A percentile compares a stretch with the other conserved stretches of the same genome.
Evolutionary conservation across 352 stramenopile genomes (phyloP).

Genomic region (Phytophthora capsici): DNA sequence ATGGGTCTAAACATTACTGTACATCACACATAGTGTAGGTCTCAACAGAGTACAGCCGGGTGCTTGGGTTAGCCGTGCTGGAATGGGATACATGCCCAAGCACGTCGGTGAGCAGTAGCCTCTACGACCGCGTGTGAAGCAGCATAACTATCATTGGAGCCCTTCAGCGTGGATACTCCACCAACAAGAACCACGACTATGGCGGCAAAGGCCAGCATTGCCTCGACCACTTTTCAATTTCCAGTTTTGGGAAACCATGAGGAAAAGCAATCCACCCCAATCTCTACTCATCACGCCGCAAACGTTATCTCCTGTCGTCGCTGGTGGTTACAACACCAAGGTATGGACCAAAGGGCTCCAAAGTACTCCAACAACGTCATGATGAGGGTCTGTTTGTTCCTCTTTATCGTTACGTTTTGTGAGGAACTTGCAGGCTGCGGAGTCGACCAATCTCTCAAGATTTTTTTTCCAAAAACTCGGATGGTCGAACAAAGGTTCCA

Average conservation of each 20-base stretch:
- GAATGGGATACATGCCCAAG: slow-evolving; percentile 1
- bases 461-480: slow-evolving; percentile 68
- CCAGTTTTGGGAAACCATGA: slow-evolving; percentile 2
- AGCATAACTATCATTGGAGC: slow-evolving; percentile 1
- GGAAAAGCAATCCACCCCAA: slow-evolving; percentile 1
- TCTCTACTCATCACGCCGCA: slow-evolving; percentile 21
- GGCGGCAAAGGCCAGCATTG: neutral
- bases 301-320: slow-evolving; percentile 12
- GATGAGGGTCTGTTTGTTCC: slow-evolving; percentile 58
- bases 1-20: too few species aligned
- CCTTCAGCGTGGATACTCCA: neutral
- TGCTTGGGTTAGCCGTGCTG: neutral
- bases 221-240: slow-evolving; percentile 12
- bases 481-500: slow-evolving; percentile 61
- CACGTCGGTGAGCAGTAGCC: slow-evolving; percentile 5
- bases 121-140: slow-evolving; percentile 7
- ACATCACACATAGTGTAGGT: neutral
- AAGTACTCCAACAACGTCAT: slow-evolving; percentile 64
- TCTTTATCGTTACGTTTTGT: slow-evolving; percentile 48
- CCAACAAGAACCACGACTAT: neutral
- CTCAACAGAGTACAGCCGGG: slow-evolving; percentile 6
- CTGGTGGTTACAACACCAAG: slow-evolving; percentile 19
- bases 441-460: slow-evolving; percentile 65
- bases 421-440: slow-evolving; percentile 62
- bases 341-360: slow-evolving; percentile 48